These are phyloP conservation scores for Pontederia crassipes DNA, from an alignment of 176 grass and related monocot genomes.

Conservation along the genomic window DNA sequence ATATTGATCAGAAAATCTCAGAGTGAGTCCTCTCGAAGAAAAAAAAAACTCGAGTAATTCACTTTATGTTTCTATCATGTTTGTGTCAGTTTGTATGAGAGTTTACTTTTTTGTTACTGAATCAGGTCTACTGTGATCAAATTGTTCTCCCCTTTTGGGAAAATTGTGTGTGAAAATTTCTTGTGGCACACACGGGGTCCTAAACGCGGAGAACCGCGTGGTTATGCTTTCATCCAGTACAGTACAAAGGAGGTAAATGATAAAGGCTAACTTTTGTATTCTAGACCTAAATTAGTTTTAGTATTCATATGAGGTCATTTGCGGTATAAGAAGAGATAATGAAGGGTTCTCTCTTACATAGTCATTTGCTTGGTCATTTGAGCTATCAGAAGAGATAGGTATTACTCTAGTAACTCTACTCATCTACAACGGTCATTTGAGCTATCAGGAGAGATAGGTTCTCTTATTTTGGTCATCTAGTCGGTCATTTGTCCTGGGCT, in stretches of 20 bases:
- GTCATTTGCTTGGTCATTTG: no score
- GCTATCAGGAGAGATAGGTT: no score
- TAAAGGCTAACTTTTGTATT: slow-evolving; percentile 2
- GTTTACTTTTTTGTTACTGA: neutral
- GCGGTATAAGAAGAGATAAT: no score
- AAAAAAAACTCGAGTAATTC: neutral
- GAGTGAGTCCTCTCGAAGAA: slow-evolving; percentile 27
- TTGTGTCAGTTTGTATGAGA: no score
- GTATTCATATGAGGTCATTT: no score
- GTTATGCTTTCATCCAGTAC: slow-evolving; percentile 89
- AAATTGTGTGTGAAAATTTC: slow-evolving; percentile 68
- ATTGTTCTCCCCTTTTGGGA: slow-evolving; percentile 85
- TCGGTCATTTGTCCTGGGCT: no score
- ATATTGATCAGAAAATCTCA: slow-evolving; percentile 78
- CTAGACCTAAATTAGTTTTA: no score
- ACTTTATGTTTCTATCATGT: neutral
- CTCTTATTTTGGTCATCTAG: no score
- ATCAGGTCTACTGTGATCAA: slow-evolving; percentile 67
- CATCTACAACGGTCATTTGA: no score
- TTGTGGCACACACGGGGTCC: slow-evolving; percentile 73
- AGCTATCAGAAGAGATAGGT: no score
- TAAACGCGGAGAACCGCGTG: slow-evolving; percentile 72
- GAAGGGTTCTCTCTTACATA: no score
- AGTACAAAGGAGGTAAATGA: slow-evolving; percentile 74
- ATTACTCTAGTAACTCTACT: no score